A percentile compares a stretch with the other conserved stretches of the same genome.
Evolutionary conservation across 2,329 filamentous ascomycete genomes (phyloP).

Genomic region (Nigrospora osmanthi): DNA sequence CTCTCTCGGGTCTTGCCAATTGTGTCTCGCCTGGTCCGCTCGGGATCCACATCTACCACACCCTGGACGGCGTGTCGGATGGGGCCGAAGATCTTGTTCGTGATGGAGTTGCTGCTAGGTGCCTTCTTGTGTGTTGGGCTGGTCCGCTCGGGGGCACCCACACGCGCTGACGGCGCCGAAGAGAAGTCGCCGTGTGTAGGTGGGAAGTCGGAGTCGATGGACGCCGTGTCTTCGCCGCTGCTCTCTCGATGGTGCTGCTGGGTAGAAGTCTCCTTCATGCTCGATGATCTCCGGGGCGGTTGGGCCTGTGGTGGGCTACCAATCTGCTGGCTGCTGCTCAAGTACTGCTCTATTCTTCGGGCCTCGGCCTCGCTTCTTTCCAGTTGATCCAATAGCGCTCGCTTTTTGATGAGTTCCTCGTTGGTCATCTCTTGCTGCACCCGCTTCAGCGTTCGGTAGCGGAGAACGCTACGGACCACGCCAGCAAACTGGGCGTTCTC

Average conservation of each 20-base stretch:
- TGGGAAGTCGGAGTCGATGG: constrained; percentile 93
- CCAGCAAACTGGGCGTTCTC: constrained; percentile 97
- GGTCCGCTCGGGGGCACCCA: constrained; percentile 56
- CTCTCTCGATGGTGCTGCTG: constrained; percentile 46
- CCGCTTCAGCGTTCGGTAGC: constrained; percentile 85
- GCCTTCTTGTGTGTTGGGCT: constrained; percentile 65
- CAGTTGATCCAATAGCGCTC: constrained; percentile 72
- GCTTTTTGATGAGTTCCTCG: constrained; percentile 87
- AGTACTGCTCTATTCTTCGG: constrained; percentile 85
- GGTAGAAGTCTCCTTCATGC: constrained; percentile 41
- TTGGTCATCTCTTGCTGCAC: constrained; percentile 97
- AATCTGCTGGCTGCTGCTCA: constrained; percentile 63
- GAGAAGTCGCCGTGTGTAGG: constrained; percentile 72
- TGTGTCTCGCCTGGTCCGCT: constrained; percentile 82
- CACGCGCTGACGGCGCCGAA: constrained; percentile 63
- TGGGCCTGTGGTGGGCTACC: constrained; percentile 23
- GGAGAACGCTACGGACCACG: constrained; percentile 80
- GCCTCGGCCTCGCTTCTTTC: constrained; percentile 91
- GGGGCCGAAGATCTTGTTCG: constrained; percentile 87
- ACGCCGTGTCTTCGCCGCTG: constrained; percentile 70
- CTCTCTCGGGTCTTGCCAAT: constrained; percentile 94
- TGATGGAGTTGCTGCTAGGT: constrained; percentile 82
- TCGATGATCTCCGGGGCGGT: constrained; percentile 61
- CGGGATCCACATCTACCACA: constrained; percentile 92
- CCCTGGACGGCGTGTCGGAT: constrained; percentile 94